Conservation (phyloP, 1,284 basidiomycete species). For the Rhodotorula sp. region DNA sequence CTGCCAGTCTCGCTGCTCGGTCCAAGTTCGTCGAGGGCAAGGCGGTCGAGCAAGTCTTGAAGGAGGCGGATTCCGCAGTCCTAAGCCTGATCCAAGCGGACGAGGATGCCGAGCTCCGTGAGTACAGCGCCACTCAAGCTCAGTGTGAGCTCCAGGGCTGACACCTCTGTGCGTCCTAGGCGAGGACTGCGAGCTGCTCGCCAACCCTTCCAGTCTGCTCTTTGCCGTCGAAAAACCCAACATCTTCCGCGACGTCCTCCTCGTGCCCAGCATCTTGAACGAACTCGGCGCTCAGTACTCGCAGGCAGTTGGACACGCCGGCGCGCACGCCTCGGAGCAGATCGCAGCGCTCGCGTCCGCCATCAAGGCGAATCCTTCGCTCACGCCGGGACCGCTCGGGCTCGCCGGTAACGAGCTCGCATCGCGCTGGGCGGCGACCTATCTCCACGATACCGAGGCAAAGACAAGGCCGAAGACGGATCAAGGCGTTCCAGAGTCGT, state of each 20-base stretch:
- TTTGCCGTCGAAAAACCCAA: constrained; percentile 41
- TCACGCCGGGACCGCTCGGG: constrained; percentile 18
- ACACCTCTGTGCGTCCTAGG: background rate
- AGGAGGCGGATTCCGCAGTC: background rate
- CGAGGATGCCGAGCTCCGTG: constrained; percentile 14
- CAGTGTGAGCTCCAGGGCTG: background rate
- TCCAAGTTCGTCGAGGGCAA: constrained; percentile 14
- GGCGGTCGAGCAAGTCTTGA: constrained; percentile 19
- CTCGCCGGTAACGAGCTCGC: constrained; percentile 24
- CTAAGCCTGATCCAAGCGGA: background rate
- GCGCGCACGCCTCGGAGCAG: background rate
- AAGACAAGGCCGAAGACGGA: too few species aligned
- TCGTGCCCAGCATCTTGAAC: background rate
- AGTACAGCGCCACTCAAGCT: background rate
- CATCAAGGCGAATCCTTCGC: background rate
- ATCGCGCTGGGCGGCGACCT: constrained; percentile 8
- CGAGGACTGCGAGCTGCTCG: constrained; percentile 23
- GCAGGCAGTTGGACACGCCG: background rate
- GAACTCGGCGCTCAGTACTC: background rate
- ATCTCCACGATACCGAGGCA: too few species aligned
- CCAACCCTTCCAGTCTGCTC: constrained; percentile 35
- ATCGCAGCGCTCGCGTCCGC: background rate
- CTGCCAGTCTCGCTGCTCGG: constrained; percentile 8
- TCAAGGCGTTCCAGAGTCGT: too few species aligned
- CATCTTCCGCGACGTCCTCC: constrained; percentile 36